Base-by-base conservation (phyloP, 768 basidiomycete species). In the Amanita jacksonii region DNA sequence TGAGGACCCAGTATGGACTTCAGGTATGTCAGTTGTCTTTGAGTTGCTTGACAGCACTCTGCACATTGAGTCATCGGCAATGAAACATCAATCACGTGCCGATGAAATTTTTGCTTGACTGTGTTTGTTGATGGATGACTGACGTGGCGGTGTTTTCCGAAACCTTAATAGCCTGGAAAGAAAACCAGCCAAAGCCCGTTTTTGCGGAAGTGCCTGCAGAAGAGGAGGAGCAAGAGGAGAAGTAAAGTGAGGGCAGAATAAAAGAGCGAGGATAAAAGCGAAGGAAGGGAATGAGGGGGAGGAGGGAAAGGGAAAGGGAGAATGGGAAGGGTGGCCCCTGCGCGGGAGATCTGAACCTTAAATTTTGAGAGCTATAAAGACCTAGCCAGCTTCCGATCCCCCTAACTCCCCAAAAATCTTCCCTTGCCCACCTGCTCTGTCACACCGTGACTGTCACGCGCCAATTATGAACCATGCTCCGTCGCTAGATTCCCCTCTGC, bases 341-440 rank as follows among this genome's bases (percentile, higher is more conserved):
- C 78, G 76, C 74, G 71, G 76, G 77, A 78, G 78, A 79, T 78
- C 78, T 69, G 80, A 84, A 84, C 80, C 79, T 84, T 82, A 83
- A 79, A 73, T 84, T 74, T 68, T 67, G 63, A 67, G 68, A 72
- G 70, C 77, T 84, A 85, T 84, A 84, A 84, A 81, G 80, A 77
- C 79, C 72, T 76, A 76, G 73, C 68, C 68, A 69, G 65, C 68
- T 69, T 72, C 68, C 65, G 70, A 74, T 73, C 72, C 70, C 73
- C 76, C 79, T 79, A 74, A 76, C 68, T 76, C 78, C 74, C 75
- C 72, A 78, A 79, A 79, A 81, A 77, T 76, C 73, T n/a, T 73
- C 72, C 76, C 72, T 69, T 70, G 63, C 62, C 62, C 66, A 66
- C 65, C 53, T 36, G 38, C 61, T 58, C 50, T 57, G 75, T 77